Evolutionary conservation across 345 rosid species (phyloP).

Genomic region (Murraya koenigii): DNA sequence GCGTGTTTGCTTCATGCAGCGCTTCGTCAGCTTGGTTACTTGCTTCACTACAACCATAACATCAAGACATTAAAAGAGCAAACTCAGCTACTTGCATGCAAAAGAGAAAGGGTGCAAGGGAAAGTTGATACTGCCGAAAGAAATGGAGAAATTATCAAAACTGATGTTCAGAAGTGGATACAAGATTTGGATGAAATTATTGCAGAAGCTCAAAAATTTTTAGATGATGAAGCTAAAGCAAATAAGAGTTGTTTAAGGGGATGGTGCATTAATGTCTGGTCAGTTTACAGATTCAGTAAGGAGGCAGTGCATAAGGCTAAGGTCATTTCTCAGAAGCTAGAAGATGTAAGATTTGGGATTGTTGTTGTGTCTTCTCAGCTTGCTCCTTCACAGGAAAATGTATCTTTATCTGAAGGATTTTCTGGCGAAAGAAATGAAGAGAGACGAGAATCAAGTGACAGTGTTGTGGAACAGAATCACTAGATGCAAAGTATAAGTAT

Average conservation of each 20-base stretch:
- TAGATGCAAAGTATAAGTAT: neutral
- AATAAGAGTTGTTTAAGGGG: neutral
- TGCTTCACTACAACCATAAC: neutral
- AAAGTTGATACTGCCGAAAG: neutral
- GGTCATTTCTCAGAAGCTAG: neutral
- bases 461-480: no score
- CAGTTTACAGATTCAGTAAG: neutral
- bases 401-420: neutral
- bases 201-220: neutral
- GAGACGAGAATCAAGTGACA: neutral
- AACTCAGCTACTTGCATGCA: neutral
- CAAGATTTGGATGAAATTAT: neutral
- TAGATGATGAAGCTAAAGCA: slow-evolving; percentile 1
- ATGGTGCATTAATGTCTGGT: neutral
- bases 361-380: neutral
- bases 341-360: neutral
- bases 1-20: neutral
- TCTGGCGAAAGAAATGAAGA: neutral
- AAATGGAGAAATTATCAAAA: neutral
- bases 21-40: neutral
- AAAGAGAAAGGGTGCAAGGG: neutral
- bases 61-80: neutral
- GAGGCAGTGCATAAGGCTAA: neutral
- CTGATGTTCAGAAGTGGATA: slow-evolving; percentile 4
- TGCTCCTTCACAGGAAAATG: neutral